phyloP scores from a whole-genome alignment of 108 stramenopile species.

The Cyclostephanos invisitatus region DNA sequence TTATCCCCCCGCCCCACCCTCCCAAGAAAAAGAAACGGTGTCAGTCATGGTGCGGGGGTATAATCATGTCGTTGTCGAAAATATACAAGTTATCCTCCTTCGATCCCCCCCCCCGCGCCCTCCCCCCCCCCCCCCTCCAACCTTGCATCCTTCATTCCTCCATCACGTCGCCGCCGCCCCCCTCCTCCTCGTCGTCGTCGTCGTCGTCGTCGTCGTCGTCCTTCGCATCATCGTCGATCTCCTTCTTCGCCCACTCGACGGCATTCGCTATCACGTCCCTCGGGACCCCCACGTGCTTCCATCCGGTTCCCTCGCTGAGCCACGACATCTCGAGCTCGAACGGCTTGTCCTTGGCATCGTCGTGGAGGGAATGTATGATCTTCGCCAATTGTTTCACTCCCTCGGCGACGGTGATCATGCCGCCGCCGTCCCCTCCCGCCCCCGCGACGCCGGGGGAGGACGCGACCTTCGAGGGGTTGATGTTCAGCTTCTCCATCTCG shows the following conservation, averaged over 20 bases:
- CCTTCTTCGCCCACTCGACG: slow-evolving; percentile 85
- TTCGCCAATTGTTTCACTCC: slow-evolving; percentile 95
- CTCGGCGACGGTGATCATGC: slow-evolving; percentile 48
- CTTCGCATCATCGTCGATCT: slow-evolving; percentile 87
- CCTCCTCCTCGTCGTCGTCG: slow-evolving; percentile 57
- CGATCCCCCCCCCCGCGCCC: too few species aligned
- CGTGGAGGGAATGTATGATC: slow-evolving; percentile 91
- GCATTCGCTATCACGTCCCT: slow-evolving; percentile 75
- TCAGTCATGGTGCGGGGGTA: too few species aligned
- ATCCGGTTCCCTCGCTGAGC: slow-evolving; percentile 88
- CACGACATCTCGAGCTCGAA: slow-evolving; percentile 97
- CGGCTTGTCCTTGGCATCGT: slow-evolving; percentile 96
- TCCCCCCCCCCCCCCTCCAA: too few species aligned
- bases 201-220: slow-evolving; percentile 82
- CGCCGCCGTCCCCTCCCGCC: slow-evolving; percentile 9
- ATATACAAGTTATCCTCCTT: too few species aligned
- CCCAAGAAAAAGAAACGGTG: too few species aligned
- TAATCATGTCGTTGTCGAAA: too few species aligned
- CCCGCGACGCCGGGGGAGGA: too few species aligned
- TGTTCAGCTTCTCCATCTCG: slow-evolving; percentile 96
- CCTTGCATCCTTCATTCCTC: background rate
- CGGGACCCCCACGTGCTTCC: slow-evolving; percentile 90
- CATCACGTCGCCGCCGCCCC: background rate
- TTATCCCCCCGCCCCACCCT: too few species aligned
- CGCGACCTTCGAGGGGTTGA: slow-evolving; percentile 52